Percentiles rank a stretch among this genome's conserved stretches.
Evolutionary conservation across 257 asterid species (phyloP).

Genomic region (Solanum raphanifolium): DNA sequence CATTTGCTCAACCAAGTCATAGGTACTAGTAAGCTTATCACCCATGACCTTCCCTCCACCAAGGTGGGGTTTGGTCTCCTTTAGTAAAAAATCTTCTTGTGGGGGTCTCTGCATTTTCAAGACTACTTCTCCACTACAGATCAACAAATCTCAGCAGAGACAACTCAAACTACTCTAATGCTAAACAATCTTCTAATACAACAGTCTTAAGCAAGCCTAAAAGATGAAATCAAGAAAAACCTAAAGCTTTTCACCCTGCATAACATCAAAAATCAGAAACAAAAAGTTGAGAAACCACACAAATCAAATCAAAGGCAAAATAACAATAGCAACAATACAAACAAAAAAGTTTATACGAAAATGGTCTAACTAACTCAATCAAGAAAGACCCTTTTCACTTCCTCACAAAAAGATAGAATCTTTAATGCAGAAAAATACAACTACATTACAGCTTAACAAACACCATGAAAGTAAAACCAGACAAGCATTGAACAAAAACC

Average conservation of each 20-base stretch:
- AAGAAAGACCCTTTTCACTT: background rate
- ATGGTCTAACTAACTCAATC: background rate
- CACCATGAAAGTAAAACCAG: background rate
- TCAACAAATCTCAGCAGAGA: background rate
- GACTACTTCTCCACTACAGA: background rate
- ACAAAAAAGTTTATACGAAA: background rate
- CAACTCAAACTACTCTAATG: background rate
- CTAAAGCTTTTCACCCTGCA: background rate
- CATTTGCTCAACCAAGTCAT: slow-evolving; percentile 78
- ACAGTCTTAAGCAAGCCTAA: background rate
- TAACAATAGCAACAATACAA: background rate
- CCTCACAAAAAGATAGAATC: background rate
- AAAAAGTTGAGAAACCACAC: background rate
- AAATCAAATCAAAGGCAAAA: background rate
- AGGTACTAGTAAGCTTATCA: slow-evolving; percentile 61
- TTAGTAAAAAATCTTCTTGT: slow-evolving; percentile 41
- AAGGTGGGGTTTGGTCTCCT: slow-evolving; percentile 57
- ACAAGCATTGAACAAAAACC: background rate
- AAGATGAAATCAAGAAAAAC: background rate
- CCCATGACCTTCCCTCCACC: slow-evolving; percentile 68
- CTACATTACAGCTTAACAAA: background rate
- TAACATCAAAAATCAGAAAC: background rate
- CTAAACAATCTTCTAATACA: background rate
- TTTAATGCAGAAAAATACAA: background rate
- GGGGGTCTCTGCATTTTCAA: slow-evolving; percentile 49